phyloP scores from a whole-genome alignment of 1,284 basidiomycete genomes.

The Moesziomyces sp. region DNA sequence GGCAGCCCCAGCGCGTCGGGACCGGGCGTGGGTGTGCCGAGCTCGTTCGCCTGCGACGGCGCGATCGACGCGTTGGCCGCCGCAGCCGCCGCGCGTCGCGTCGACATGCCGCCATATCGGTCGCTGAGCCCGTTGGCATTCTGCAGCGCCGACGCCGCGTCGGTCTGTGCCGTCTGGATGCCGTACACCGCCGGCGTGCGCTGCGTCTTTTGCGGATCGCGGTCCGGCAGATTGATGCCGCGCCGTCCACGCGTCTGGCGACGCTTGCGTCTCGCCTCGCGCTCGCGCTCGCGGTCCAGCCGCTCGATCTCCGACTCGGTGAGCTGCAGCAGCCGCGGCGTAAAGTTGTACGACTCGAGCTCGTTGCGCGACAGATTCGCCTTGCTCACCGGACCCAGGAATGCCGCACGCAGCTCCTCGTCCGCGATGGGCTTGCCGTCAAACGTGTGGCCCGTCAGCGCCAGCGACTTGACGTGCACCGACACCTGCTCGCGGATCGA shows the following conservation, averaged over 20 bases:
- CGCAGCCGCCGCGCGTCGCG: slow-evolving; percentile 58
- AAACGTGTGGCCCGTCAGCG: slow-evolving; percentile 86
- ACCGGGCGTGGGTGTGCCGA: slow-evolving; percentile 54
- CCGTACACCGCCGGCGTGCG: slow-evolving; percentile 70
- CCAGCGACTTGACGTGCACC: slow-evolving; percentile 89
- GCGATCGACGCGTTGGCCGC: slow-evolving; percentile 60
- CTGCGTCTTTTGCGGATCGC: slow-evolving; percentile 90
- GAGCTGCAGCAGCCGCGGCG: slow-evolving; percentile 87
- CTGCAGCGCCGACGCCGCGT: slow-evolving; percentile 22
- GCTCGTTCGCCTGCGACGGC: slow-evolving; percentile 44
- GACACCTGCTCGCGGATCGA: slow-evolving; percentile 95
- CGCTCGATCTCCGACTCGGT: slow-evolving; percentile 85
- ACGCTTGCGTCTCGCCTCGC: slow-evolving; percentile 84
- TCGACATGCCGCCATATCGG: slow-evolving; percentile 45
- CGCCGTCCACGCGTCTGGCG: slow-evolving; percentile 87
- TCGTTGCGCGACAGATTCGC: slow-evolving; percentile 73
- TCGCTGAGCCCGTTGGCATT: slow-evolving; percentile 32
- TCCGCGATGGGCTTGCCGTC: slow-evolving; percentile 84
- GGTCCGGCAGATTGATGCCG: slow-evolving; percentile 89
- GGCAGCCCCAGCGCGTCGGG: slow-evolving; percentile 41
- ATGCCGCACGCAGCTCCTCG: slow-evolving; percentile 89
- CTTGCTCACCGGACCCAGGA: slow-evolving; percentile 78
- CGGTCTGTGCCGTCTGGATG: slow-evolving; percentile 57
- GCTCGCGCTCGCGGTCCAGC: slow-evolving; percentile 91
- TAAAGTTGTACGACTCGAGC: slow-evolving; percentile 75